Percentiles rank a stretch among this genome's conserved stretches.
Evolutionary conservation across 495 filamentous ascomycete species (phyloP).

Genomic region (Xylaria palmicola): DNA sequence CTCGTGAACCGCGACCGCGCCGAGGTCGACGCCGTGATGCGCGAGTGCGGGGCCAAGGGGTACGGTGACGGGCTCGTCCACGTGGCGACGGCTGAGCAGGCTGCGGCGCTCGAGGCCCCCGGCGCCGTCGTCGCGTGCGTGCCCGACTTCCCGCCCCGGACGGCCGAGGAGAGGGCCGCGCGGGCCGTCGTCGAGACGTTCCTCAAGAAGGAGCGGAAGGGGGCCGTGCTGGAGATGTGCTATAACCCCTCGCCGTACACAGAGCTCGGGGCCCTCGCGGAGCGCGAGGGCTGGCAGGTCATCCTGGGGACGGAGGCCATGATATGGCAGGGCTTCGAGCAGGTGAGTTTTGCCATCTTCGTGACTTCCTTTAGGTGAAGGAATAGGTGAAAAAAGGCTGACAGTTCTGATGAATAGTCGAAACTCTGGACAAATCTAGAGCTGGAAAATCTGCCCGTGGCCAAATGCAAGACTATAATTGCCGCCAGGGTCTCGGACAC

Average conservation of each 20-base stretch:
- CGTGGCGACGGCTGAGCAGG: constrained; percentile 56
- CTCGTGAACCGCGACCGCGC: constrained; percentile 63
- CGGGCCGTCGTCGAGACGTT: constrained; percentile 58
- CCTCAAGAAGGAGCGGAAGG: constrained; percentile 52
- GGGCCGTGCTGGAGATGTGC: constrained; percentile 76
- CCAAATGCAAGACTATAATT: constrained; percentile 53
- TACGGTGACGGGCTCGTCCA: constrained; percentile 54
- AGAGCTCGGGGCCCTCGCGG: constrained; percentile 56
- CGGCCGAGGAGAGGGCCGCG: constrained; percentile 55
- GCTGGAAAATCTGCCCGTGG: constrained; percentile 53
- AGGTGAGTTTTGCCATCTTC: constrained; percentile 32
- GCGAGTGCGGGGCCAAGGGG: constrained; percentile 51
- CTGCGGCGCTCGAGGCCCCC: constrained; percentile 53
- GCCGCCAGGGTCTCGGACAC: constrained; percentile 33
- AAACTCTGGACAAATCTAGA: constrained; percentile 61
- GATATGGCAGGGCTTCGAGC: constrained; percentile 74
- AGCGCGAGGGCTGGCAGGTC: constrained; percentile 63
- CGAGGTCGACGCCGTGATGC: constrained; percentile 64
- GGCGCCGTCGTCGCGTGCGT: constrained; percentile 65
- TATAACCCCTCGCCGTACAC: constrained; percentile 72
- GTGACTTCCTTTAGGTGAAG: not conserved
- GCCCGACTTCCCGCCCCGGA: constrained; percentile 66
- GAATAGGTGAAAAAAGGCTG: not conserved
- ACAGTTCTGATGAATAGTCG: constrained; percentile 30
- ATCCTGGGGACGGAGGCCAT: constrained; percentile 69